Evolutionary conservation across 1,284 basidiomycete species (phyloP).

Genomic region (Ceratobasidium sp.): DNA sequence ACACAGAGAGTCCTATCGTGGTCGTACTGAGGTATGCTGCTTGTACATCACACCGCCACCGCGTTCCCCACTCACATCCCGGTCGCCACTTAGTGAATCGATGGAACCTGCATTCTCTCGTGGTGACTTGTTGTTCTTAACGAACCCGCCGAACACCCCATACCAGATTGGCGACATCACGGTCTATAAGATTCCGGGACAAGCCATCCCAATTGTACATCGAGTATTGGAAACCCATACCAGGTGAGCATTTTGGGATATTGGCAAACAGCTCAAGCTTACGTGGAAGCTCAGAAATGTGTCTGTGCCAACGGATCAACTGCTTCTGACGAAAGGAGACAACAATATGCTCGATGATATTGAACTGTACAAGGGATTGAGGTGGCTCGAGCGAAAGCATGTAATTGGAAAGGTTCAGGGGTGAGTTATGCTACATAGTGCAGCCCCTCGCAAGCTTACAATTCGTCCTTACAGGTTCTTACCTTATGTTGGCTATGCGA

Average conservation of each 20-base stretch:
- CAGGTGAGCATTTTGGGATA: conserved; percentile 52
- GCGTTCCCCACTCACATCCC: not conserved
- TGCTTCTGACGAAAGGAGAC: conserved; percentile 94
- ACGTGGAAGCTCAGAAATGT: conserved; percentile 9
- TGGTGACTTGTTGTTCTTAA: conserved; percentile 94
- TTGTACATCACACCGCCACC: not conserved
- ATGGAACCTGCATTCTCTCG: conserved; percentile 99
- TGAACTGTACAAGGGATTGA: conserved; percentile 84
- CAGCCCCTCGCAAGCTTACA: not conserved
- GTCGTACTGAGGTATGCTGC: conserved; percentile 86
- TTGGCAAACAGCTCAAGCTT: not conserved
- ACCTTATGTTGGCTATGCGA: conserved; percentile 95
- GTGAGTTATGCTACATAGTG: conserved; percentile 65
- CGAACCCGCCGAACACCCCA: conserved; percentile 78
- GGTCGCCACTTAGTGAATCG: conserved; percentile 81
- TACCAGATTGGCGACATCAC: conserved; percentile 95
- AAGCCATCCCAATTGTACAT: conserved; percentile 94
- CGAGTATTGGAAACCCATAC: conserved; percentile 88
- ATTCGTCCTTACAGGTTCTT: conserved; percentile 73
- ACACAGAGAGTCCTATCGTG: conserved; percentile 96
- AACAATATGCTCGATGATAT: conserved; percentile 93
- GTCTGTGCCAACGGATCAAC: conserved; percentile 62
- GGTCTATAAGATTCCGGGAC: conserved; percentile 89
- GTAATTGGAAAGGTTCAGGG: conserved; percentile 94
- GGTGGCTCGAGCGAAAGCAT: conserved; percentile 87